These are phyloP conservation scores for Blastocystis sp. DNA, from an alignment of 352 stramenopile genomes.

Conservation along the genomic window DNA sequence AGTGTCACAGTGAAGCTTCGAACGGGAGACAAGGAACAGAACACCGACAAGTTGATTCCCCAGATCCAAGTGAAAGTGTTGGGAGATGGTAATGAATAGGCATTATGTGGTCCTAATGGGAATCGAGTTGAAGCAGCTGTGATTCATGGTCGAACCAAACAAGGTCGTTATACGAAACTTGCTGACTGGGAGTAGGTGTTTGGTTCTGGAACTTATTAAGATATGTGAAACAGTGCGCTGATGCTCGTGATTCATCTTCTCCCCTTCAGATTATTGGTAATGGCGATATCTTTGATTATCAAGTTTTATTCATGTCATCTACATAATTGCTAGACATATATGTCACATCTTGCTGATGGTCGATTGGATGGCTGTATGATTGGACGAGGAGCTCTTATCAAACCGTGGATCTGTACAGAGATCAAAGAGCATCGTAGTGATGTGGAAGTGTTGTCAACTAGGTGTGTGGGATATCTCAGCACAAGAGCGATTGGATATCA, in stretches of 20 bases:
- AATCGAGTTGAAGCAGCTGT: conserved; percentile 63
- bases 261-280: conserved; percentile 86
- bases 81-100: conserved; percentile 76
- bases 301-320: background rate
- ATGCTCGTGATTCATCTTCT: conserved; percentile 68
- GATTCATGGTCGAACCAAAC: conserved; percentile 90
- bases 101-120: background rate
- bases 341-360: conserved; percentile 79
- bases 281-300: conserved; percentile 78
- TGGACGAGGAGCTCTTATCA: conserved; percentile 90
- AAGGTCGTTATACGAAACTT: conserved; percentile 93
- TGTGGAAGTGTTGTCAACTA: background rate
- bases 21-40: conserved; percentile 91
- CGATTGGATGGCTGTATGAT: conserved; percentile 85
- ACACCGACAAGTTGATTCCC: conserved; percentile 73
- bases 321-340: conserved; percentile 76
- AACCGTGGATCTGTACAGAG: conserved; percentile 96
- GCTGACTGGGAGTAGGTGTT: conserved; percentile 92
- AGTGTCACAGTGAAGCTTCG: conserved; percentile 94
- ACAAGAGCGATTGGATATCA: conserved; percentile 89
- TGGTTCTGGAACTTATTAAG: background rate
- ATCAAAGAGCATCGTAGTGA: conserved; percentile 88
- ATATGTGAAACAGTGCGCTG: conserved; percentile 59
- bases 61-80: conserved; percentile 69
- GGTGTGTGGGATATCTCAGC: conserved; percentile 70